A percentile compares a stretch with the other conserved stretches of the same genome.
Conservation (phyloP, 495 filamentous ascomycete genomes). For the Pyrenula massariospora region DNA sequence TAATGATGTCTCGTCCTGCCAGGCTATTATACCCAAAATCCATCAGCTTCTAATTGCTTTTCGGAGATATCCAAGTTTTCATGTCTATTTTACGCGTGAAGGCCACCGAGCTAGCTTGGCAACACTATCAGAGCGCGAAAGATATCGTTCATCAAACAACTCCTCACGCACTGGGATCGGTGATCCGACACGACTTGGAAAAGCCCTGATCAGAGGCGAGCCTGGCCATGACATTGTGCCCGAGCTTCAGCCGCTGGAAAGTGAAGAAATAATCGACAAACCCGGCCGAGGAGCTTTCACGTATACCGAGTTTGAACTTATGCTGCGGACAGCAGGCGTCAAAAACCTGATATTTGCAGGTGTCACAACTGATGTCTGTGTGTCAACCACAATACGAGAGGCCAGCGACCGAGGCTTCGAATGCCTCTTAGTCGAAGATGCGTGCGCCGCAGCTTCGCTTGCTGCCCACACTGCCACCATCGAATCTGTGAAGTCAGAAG, state of each 20-base stretch:
- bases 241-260: constrained; percentile 41
- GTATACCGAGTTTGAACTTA: constrained; percentile 50
- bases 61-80: constrained; percentile 18
- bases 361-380: constrained; percentile 62
- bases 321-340: constrained; percentile 49
- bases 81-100: constrained; percentile 4
- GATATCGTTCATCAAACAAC: constrained; percentile 42
- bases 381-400: constrained; percentile 57
- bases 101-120: constrained; percentile 54
- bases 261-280: constrained; percentile 57
- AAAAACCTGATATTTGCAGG: constrained; percentile 56
- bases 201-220: constrained; percentile 53
- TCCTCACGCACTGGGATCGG: constrained; percentile 45
- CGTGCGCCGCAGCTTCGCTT: constrained; percentile 35
- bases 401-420: constrained; percentile 67
- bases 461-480: constrained; percentile 36
- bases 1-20: constrained; percentile 40
- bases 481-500: constrained; percentile 43
- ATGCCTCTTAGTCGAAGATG: constrained; percentile 46
- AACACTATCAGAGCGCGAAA: constrained; percentile 44
- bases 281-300: constrained; percentile 56
- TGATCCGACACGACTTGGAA: constrained; percentile 47
- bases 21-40: constrained; percentile 42
- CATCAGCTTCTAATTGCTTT: constrained; percentile 44
- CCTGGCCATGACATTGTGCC: constrained; percentile 49